A percentile compares a stretch with the other conserved stretches of the same genome.
Conservation (phyloP, 2,329 filamentous ascomycete species). For the Truncatella angustata region DNA sequence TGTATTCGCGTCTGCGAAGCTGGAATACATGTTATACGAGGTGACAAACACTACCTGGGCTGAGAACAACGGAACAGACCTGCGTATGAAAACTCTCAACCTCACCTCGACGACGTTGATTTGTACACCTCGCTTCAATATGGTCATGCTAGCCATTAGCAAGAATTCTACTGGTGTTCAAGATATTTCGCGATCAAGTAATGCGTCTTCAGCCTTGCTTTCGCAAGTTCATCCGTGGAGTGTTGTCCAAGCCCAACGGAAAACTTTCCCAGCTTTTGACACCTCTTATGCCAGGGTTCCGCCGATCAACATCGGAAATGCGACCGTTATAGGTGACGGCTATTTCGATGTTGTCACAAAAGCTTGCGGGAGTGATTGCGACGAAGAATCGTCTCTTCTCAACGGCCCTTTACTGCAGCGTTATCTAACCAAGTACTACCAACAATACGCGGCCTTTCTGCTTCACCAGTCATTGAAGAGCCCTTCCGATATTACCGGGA, state of each 20-base stretch:
- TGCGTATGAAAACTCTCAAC: not conserved
- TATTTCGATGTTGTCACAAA: not conserved
- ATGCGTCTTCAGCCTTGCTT: not conserved
- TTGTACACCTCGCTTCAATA: not conserved
- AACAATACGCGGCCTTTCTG: not conserved
- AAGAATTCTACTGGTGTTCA: not conserved
- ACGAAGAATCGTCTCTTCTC: not conserved
- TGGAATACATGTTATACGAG: constrained; percentile 1
- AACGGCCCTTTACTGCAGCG: not conserved
- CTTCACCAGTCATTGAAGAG: constrained; percentile 1
- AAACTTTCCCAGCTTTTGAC: not conserved
- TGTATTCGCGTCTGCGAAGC: not conserved
- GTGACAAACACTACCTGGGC: not conserved
- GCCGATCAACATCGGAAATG: not conserved
- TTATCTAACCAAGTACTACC: not conserved
- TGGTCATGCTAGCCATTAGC: not conserved
- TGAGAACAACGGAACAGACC: not conserved
- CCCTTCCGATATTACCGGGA: not conserved
- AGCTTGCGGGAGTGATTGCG: not conserved
- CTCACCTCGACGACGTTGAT: not conserved
- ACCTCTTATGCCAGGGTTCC: not conserved
- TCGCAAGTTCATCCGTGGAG: not conserved
- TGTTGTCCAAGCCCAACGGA: not conserved
- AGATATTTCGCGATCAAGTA: not conserved
- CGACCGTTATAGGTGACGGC: not conserved